Conservation (phyloP, 2,329 filamentous ascomycete species). For the Pseudogymnoascus sp. region DNA sequence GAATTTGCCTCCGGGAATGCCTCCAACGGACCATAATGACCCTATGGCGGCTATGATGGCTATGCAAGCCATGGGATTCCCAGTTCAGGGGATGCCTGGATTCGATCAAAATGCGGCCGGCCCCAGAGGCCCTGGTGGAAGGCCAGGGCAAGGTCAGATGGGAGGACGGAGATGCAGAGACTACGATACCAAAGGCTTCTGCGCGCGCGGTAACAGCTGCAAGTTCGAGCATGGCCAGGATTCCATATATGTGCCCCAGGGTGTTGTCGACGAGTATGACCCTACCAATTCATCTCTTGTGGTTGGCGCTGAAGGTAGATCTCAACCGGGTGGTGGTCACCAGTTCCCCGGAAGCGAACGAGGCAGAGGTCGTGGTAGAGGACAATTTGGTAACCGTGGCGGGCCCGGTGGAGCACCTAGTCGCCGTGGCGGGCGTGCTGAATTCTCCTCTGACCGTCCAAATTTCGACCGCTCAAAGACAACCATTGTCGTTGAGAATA, state of each 20-base stretch:
- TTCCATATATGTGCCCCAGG: slow-evolving; percentile 32
- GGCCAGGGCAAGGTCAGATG: background rate
- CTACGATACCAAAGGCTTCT: slow-evolving; percentile 67
- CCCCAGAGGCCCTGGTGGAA: slow-evolving; percentile 14
- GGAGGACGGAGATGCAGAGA: slow-evolving; percentile 48
- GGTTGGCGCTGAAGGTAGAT: slow-evolving; percentile 19
- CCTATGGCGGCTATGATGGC: slow-evolving; percentile 54
- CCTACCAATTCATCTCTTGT: slow-evolving; percentile 43
- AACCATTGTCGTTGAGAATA: slow-evolving; percentile 68
- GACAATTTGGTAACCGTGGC: slow-evolving; percentile 24
- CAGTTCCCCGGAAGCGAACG: slow-evolving; percentile 15
- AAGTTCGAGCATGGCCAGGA: slow-evolving; percentile 60
- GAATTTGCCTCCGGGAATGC: slow-evolving; percentile 28
- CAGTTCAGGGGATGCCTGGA: slow-evolving; percentile 36
- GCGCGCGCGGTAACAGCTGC: slow-evolving; percentile 58
- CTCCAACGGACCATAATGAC: slow-evolving; percentile 49
- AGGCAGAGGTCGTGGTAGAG: slow-evolving; percentile 28
- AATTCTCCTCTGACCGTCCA: slow-evolving; percentile 58
- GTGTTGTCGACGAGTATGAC: slow-evolving; percentile 46
- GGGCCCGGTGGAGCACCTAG: slow-evolving; percentile 13
- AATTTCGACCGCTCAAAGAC: slow-evolving; percentile 55
- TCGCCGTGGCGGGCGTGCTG: slow-evolving; percentile 32
- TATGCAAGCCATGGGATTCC: slow-evolving; percentile 50
- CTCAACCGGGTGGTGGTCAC: slow-evolving; percentile 17
- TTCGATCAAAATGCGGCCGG: slow-evolving; percentile 24